phyloP scores from a whole-genome alignment of 2,329 filamentous ascomycete species.

The Orbilia javanica region DNA sequence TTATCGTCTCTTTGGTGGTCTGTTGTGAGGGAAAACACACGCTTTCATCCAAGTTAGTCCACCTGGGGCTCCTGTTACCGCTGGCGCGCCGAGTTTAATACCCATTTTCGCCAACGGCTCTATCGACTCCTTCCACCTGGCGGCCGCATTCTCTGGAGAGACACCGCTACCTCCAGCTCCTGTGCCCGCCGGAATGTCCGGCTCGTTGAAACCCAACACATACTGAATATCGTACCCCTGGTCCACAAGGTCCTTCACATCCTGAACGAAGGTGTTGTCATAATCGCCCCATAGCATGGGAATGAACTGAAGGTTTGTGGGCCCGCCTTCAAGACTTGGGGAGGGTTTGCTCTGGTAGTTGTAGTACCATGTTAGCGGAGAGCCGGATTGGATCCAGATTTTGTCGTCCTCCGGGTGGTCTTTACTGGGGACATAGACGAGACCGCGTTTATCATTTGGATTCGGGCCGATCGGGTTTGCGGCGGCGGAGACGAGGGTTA shows the following conservation, averaged over 20 bases:
- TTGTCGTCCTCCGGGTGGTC: constrained; percentile 73
- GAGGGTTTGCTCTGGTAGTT: constrained; percentile 77
- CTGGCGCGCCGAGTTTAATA: constrained; percentile 77
- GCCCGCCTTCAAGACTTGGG: constrained; percentile 68
- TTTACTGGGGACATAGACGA: constrained; percentile 75
- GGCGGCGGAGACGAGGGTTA: constrained; percentile 36
- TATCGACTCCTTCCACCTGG: constrained; percentile 78
- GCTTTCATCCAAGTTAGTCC: constrained; percentile 77
- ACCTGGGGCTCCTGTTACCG: constrained; percentile 73
- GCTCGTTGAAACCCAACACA: constrained; percentile 84
- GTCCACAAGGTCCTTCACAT: constrained; percentile 71
- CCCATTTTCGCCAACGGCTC: constrained; percentile 76
- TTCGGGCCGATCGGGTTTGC: constrained; percentile 55
- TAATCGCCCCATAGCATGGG: constrained; percentile 82
- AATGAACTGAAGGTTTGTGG: constrained; percentile 77
- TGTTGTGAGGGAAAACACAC: constrained; percentile 67
- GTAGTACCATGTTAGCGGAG: constrained; percentile 84
- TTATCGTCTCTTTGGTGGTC: background rate
- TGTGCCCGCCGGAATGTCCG: constrained; percentile 70
- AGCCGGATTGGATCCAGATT: constrained; percentile 72
- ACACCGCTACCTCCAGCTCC: constrained; percentile 75
- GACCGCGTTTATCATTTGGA: constrained; percentile 74
- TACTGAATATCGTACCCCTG: constrained; percentile 71
- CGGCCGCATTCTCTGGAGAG: constrained; percentile 72
- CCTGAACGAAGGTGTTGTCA: constrained; percentile 73